Base-by-base conservation (phyloP, 2,329 filamentous ascomycete genomes). In the Macrophomina pseudophaseolina region DNA sequence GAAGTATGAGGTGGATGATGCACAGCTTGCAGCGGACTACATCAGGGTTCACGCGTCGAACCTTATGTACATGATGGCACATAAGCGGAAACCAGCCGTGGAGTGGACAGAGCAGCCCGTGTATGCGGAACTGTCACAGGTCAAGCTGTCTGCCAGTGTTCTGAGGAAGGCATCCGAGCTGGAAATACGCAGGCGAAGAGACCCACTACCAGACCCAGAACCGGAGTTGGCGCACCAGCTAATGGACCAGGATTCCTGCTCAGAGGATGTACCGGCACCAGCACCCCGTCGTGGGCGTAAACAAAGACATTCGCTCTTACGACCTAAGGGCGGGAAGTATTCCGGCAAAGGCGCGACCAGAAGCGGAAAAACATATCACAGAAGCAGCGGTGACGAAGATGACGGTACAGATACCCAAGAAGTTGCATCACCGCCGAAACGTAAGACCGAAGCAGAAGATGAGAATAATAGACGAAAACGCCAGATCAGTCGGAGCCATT, bases 21-120 rank as follows among this genome's bases (percentile, higher is more conserved):
- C 71, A 5, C 71, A 74, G 12, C 71, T 68, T 8, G 78, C 78
- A 6, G 71, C 67, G 18, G 72, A 76, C 30, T 74, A 78, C 9
- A 69, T 80, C 4, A 65, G 75, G 3, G 77, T 77, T 12, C 77
- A 80, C 62, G 77, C 76, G 12, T 66, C 71, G 23, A 79, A 79
- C 48, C 60, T 80, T 8, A 73, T 75, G 56, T 78, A 76, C 49
- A 78, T 78, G 71, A 80, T 80, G 72, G 72, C 75, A 8, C 74
- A 78, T 1, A 73, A 75, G 42, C 72, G 74, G 33, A 74, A 75
- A 54, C 73, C 66, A 30, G 66, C 72, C 30, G 69, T 70, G 2
- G 75, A 74, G 46, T 77, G 78, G 42, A 68, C 69, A 4, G 68
- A 72, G 5, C 75, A 77, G 51, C 74, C 75, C 0, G 73, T 79